Percentiles rank a stretch among this genome's conserved stretches.
Conservation (phyloP, 306 rosid genomes). For the Calophaca sinica region DNA sequence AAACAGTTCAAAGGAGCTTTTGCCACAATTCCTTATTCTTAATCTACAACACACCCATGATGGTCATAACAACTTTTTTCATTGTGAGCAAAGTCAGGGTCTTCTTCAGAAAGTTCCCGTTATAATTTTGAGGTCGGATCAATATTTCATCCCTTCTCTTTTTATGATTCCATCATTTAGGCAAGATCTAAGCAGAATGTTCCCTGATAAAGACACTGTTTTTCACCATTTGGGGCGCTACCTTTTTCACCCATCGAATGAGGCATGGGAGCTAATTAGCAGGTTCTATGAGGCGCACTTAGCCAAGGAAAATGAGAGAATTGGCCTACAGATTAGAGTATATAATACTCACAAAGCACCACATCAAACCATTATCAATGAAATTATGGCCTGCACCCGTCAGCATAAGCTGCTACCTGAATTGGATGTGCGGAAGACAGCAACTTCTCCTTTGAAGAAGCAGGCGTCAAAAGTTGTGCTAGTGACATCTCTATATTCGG, state of each 20-base stretch:
- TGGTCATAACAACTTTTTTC: conserved; percentile 75
- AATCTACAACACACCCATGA: conserved; percentile 67
- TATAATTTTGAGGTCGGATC: conserved; percentile 64
- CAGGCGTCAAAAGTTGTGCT: conserved; percentile 65
- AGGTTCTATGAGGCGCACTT: conserved; percentile 47
- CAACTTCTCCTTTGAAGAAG: conserved; percentile 44
- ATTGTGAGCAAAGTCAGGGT: conserved; percentile 64
- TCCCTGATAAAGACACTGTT: conserved; percentile 53
- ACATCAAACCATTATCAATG: conserved; percentile 63
- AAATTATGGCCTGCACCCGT: conserved; percentile 65
- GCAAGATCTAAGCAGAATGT: conserved; percentile 49
- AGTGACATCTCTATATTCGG: conserved; percentile 69
- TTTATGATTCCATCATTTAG: conserved; percentile 67
- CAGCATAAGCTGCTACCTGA: conserved; percentile 73
- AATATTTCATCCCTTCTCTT: conserved; percentile 74
- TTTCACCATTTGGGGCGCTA: conserved; percentile 61
- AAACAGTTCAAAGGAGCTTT: conserved; percentile 40
- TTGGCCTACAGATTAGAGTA: conserved; percentile 60
- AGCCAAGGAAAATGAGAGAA: conserved; percentile 52
- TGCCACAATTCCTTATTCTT: conserved; percentile 58
- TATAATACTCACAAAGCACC: conserved; percentile 51
- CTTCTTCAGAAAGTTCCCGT: conserved; percentile 58
- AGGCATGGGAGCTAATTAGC: conserved; percentile 62
- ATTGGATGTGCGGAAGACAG: conserved; percentile 32
- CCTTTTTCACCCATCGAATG: conserved; percentile 59